Evolutionary conservation across 257 asterid species (phyloP).

Genomic region (Hygrophila difformis): DNA sequence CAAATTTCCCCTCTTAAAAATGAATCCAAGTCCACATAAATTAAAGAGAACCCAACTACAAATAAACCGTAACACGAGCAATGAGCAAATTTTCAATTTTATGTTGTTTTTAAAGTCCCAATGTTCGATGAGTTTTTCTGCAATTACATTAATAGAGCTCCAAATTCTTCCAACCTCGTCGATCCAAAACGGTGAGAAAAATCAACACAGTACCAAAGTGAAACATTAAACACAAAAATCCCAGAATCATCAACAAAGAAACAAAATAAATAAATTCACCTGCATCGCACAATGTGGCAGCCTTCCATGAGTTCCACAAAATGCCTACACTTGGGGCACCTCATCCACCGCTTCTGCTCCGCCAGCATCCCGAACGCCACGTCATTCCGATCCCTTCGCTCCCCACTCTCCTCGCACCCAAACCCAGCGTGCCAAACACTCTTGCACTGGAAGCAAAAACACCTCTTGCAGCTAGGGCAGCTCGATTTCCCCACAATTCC

Average conservation of each 20-base stretch:
- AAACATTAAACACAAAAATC: no score
- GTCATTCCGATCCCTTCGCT: constrained; percentile 36
- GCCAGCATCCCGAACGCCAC: constrained; percentile 49
- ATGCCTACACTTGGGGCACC: constrained; percentile 67
- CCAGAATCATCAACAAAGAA: no score
- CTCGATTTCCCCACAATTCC: constrained; percentile 30
- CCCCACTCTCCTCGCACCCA: constrained; percentile 43
- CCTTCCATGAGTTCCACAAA: constrained; percentile 52
- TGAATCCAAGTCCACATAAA: no score
- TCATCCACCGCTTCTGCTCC: constrained; percentile 45
- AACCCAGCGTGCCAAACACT: constrained; percentile 54
- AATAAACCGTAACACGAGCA: no score
- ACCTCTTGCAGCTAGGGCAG: constrained; percentile 52
- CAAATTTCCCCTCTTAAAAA: no score
- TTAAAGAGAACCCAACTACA: no score
- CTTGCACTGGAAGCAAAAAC: constrained; percentile 53
- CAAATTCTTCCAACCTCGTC: not conserved
- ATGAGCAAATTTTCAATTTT: no score
- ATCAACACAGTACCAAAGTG: no score
- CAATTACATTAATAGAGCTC: no score
- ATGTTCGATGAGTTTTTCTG: no score
- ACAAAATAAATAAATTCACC: constrained; percentile 33
- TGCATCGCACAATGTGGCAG: constrained; percentile 48
- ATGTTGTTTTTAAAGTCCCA: no score
- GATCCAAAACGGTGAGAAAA: not conserved